Percentiles rank a stretch among this genome's conserved stretches.
Evolutionary conservation across 345 rosid genomes (phyloP).

Genomic region (Jatropha curcas): DNA sequence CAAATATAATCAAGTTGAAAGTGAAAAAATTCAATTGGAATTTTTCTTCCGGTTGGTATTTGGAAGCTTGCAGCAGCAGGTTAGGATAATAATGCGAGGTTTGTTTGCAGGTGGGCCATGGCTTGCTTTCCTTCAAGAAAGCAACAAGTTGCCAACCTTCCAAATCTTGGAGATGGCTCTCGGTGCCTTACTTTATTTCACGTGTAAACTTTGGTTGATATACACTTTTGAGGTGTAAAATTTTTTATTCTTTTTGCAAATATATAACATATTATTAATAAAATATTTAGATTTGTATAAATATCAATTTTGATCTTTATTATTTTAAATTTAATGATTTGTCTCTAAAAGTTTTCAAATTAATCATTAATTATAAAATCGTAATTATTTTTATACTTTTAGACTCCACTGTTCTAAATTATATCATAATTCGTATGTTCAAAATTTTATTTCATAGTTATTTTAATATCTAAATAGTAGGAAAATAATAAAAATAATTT

Average conservation of each 20-base stretch:
- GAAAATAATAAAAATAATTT: no score
- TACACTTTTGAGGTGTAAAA: not conserved
- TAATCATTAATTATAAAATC: no score
- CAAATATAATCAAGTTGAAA: not conserved
- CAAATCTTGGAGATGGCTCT: not conserved
- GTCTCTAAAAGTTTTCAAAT: no score
- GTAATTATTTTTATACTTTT: no score
- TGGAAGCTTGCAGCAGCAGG: not conserved
- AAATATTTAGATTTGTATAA: no score
- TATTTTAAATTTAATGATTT: no score
- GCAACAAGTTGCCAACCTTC: not conserved
- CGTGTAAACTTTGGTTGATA: not conserved
- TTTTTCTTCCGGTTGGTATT: not conserved
- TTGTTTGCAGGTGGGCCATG: not conserved
- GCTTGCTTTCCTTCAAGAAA: slow-evolving; percentile 10
- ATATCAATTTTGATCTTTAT: no score
- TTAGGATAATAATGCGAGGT: not conserved
- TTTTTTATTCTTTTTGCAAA: not conserved
- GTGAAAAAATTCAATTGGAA: not conserved
- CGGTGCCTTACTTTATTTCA: not conserved
- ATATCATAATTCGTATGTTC: no score
- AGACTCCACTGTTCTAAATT: no score
- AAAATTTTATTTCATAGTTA: no score
- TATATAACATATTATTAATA: no score
- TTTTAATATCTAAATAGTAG: no score